Conservation (phyloP, 768 basidiomycete genomes). For the Mycena amicta region DNA sequence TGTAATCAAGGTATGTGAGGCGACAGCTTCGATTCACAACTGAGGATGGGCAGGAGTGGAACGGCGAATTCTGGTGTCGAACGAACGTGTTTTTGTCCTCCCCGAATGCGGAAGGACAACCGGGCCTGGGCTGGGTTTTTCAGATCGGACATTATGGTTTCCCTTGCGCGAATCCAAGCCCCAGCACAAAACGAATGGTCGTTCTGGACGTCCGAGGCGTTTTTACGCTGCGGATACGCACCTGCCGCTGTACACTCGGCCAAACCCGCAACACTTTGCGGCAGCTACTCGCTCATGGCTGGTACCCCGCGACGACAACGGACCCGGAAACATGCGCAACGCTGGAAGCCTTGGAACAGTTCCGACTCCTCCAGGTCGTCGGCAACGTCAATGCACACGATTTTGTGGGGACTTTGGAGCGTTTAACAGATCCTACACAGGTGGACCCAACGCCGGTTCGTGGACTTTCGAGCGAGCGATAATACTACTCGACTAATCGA, state of each 20-base stretch:
- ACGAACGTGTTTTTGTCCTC: neutral
- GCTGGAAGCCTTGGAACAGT: constrained; percentile 7
- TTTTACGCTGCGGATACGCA: neutral
- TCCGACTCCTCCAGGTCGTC: constrained; percentile 13
- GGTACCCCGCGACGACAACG: constrained; percentile 12
- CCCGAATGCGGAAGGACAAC: no score
- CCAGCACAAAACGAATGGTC: neutral
- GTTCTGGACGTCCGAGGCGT: neutral
- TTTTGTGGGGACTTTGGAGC: constrained; percentile 1
- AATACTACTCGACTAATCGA: neutral
- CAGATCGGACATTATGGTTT: constrained; percentile 9
- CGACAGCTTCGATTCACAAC: neutral
- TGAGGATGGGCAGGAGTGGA: neutral
- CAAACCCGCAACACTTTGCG: neutral
- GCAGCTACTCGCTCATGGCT: constrained; percentile 1
- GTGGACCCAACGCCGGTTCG: neutral
- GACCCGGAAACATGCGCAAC: constrained; percentile 20
- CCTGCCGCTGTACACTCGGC: constrained; percentile 13
- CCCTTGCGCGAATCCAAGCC: neutral
- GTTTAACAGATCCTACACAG: neutral
- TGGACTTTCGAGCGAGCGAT: neutral
- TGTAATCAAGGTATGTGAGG: neutral
- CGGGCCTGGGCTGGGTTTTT: neutral
- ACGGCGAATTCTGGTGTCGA: neutral
- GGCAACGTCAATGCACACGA: neutral